These are phyloP conservation scores for Debaryomyces subglobosus DNA, from an alignment of 1,139 yeast genomes.

Conservation along the genomic window DNA sequence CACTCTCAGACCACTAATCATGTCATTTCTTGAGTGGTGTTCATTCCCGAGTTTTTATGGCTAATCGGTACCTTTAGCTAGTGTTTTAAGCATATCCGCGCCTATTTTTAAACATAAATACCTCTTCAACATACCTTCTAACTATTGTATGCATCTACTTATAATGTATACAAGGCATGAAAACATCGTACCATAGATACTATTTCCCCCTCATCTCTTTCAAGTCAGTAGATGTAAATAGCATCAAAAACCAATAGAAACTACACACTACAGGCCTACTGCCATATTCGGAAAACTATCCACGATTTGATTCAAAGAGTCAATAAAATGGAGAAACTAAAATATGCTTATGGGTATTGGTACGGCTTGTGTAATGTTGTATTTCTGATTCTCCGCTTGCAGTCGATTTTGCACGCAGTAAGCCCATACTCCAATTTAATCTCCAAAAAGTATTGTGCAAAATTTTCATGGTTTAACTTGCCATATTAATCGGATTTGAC, in stretches of 20 bases:
- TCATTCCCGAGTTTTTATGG: background rate
- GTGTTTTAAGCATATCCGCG: background rate
- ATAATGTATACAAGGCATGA: background rate
- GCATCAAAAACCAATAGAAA: background rate
- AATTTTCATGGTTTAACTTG: background rate
- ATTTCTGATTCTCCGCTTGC: conserved; percentile 5
- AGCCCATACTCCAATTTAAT: conserved; percentile 3
- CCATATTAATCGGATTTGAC: background rate
- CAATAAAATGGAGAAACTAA: background rate
- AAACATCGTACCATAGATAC: background rate
- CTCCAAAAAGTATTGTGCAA: conserved; percentile 3
- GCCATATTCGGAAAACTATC: background rate
- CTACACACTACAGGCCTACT: background rate
- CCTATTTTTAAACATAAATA: background rate
- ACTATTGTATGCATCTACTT: background rate
- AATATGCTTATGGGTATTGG: background rate
- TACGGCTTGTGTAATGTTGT: conserved; percentile 4
- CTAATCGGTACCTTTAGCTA: background rate
- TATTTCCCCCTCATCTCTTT: background rate
- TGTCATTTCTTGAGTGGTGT: background rate
- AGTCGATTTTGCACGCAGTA: background rate
- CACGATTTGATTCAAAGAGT: background rate
- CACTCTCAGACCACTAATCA: background rate
- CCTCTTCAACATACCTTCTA: background rate
- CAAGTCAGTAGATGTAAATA: background rate